phyloP scores from a whole-genome alignment of 1,139 yeast genomes.

The Ogataea hybrid region DNA sequence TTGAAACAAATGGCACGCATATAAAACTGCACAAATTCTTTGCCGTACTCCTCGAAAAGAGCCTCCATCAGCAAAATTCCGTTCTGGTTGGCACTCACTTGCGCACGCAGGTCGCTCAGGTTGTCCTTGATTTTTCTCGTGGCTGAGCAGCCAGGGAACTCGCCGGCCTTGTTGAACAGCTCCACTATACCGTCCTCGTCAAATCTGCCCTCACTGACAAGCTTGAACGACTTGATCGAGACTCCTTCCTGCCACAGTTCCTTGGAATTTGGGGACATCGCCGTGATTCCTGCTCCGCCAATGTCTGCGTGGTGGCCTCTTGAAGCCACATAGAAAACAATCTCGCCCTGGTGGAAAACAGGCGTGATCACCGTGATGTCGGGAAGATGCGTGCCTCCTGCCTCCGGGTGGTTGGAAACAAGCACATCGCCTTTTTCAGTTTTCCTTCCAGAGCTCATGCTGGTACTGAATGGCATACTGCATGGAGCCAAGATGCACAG shows the following conservation, averaged over 20 bases:
- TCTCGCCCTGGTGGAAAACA: conserved; percentile 33
- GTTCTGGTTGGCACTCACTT: conserved; percentile 24
- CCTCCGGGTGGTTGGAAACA: conserved; percentile 51
- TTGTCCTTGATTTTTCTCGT: conserved; percentile 31
- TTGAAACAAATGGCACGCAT: too few relatives aligned
- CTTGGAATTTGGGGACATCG: conserved; percentile 31
- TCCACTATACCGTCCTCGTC: conserved; percentile 23
- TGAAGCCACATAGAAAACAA: conserved; percentile 30
- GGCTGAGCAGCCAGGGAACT: conserved; percentile 26
- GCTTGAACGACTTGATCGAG: conserved; percentile 26
- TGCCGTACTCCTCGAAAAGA: too few relatives aligned
- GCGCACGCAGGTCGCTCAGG: conserved; percentile 32
- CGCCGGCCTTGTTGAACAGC: conserved; percentile 16
- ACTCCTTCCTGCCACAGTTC: conserved; percentile 33
- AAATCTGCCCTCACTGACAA: conserved; percentile 25
- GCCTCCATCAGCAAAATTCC: conserved; percentile 25
- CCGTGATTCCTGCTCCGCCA: conserved; percentile 32
- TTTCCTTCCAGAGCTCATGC: conserved; percentile 45
- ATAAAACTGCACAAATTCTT: too few relatives aligned
- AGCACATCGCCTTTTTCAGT: conserved; percentile 53
- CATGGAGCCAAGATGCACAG: conserved; percentile 73
- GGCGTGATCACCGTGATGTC: too few relatives aligned
- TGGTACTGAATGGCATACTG: conserved; percentile 46
- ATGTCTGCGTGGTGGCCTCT: conserved; percentile 35
- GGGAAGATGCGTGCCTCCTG: too few relatives aligned